Percentiles rank a stretch among this genome's conserved stretches.
These are phyloP conservation scores for Ammopiptanthus mongolicus DNA, from an alignment of 306 rosid genomes.

Conservation along the genomic window DNA sequence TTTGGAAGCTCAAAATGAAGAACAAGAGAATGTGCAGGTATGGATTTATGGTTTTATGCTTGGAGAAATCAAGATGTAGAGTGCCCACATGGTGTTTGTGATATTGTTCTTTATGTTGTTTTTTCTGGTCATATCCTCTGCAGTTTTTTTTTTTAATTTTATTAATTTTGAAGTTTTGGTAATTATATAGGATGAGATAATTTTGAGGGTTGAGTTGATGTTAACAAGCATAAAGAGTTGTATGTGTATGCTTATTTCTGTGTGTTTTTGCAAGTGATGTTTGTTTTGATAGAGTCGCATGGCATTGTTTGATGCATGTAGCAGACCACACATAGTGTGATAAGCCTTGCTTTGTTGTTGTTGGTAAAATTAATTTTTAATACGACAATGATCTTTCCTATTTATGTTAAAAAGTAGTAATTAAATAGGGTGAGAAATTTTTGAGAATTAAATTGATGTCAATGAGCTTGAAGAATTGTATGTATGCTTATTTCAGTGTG, in stretches of 20 bases:
- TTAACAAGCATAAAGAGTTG: background rate
- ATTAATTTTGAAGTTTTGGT: background rate
- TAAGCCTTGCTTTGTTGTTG: background rate
- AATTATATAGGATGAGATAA: slow-evolving; percentile 1
- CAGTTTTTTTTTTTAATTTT: background rate
- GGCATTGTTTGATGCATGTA: background rate
- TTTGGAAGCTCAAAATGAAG: background rate
- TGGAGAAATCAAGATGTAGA: background rate
- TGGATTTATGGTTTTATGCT: background rate
- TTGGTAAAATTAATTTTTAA: background rate
- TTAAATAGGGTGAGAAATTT: slow-evolving; percentile 8
- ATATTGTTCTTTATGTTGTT: background rate
- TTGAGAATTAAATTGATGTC: background rate
- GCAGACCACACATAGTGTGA: background rate
- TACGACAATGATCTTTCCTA: background rate
- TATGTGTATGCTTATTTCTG: background rate
- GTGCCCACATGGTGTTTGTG: slow-evolving; percentile 10
- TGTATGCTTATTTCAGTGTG: background rate
- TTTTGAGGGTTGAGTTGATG: background rate
- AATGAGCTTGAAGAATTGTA: background rate
- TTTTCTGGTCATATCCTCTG: background rate
- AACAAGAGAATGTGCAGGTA: slow-evolving; percentile 34
- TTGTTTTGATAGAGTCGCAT: background rate
- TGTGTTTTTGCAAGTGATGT: background rate
- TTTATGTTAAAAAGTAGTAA: background rate